Base-by-base conservation (phyloP, 1,284 basidiomycete genomes). In the Meripilus lineatus region DNA sequence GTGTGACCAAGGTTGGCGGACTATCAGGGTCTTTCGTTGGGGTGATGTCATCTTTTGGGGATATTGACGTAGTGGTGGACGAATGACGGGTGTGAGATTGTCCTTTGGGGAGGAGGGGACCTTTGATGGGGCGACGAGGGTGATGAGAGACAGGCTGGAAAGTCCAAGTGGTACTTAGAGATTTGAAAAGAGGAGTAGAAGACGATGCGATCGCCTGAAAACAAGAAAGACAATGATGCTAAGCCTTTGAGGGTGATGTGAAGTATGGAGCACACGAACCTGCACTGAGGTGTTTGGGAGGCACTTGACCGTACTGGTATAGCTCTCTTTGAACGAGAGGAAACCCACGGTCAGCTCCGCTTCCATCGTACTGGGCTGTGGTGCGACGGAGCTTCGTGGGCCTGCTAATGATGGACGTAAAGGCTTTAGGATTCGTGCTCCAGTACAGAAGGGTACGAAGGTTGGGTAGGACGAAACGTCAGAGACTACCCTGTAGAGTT, bases 281-380 rank as follows among this genome's bases (percentile, higher is more conserved):
- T 86, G 73, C 5, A 97, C 92, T 17, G 74, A 83, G 57, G 84
- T 74, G 52, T 77, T 77, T 10, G 90, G 91, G 40, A 67, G 68
- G 54, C 91, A 90, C 6, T 81, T 84, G 33, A 98, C 94, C 38
- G 74, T 72, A 60, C 91, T 94, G 35, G 88, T 74, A 64, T 97
- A 99, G 60, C 80, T 84, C 66, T 98, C 95, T 50, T 78, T 75
- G 58, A 97, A 85, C 5, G 82, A 75, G 51, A 93, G 78, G 62
- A 97, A 98, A 1, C 92, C 92, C 20, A 96, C 88, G 1, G 81
- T 82, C 46, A 98, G 70, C 60, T 97, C 91, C 7, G 89, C 93
- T 32, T 93, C 79, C 68, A 93, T 80, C 34, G 46, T 49, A n/a
- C 32, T 33, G 18, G 44, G 42, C 15, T 17, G 28, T 4, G 17